Evolutionary conservation across 805 yeast species (phyloP).

Genomic region (Lachancea kluyveri): DNA sequence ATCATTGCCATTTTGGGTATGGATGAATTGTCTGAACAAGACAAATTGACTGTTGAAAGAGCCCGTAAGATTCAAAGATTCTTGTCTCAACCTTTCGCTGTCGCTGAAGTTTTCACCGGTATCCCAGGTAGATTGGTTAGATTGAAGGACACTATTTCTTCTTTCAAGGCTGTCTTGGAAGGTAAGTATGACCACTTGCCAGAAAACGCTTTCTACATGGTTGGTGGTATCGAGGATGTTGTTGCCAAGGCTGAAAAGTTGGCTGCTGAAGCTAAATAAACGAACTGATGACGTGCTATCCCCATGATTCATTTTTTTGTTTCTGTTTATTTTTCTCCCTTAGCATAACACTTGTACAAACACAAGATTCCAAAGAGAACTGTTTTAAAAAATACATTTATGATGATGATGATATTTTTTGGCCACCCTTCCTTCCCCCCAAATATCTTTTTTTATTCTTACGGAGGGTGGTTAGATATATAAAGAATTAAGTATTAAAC

Average conservation of each 20-base stretch:
- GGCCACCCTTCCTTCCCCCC: neutral
- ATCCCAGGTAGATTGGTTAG: conserved; percentile 96
- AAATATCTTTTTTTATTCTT: too few relatives aligned
- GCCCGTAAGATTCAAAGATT: conserved; percentile 99
- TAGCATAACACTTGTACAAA: conserved; percentile 5
- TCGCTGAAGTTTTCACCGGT: conserved; percentile 99
- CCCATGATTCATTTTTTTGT: conserved; percentile 4
- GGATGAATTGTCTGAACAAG: conserved; percentile 99
- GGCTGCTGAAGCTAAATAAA: conserved; percentile 82
- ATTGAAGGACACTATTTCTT: conserved; percentile 87
- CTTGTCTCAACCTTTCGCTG: conserved; percentile 99
- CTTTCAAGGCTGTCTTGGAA: conserved; percentile 94
- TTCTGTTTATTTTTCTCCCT: conserved; percentile 1
- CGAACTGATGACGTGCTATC: conserved; percentile 1
- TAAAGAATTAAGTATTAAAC: conserved; percentile 1
- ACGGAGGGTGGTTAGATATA: neutral
- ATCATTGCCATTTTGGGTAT: conserved; percentile 99
- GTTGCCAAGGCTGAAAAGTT: conserved; percentile 98
- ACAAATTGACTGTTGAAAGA: conserved; percentile 99
- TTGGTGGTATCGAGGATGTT: conserved; percentile 99
- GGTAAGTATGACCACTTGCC: conserved; percentile 99
- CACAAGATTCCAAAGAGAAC: too few relatives aligned
- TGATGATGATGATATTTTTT: conserved; percentile 9
- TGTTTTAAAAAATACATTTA: conserved; percentile 7
- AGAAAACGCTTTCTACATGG: conserved; percentile 99